A percentile compares a stretch with the other conserved stretches of the same genome.
Evolutionary conservation across 305 asterid species (phyloP).

Genomic region (Fraxinus nigra): DNA sequence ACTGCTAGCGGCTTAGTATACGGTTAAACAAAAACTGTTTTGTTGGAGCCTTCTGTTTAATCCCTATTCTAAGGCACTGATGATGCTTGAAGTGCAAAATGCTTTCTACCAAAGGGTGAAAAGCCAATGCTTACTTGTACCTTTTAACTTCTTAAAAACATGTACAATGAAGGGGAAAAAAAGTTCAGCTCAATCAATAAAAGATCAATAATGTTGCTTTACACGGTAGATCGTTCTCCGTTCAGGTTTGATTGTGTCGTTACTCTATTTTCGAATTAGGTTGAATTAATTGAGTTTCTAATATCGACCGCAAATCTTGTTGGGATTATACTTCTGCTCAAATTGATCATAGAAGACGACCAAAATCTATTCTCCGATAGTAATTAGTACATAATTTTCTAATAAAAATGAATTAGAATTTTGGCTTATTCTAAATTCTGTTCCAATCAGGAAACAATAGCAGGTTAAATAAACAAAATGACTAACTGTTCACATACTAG

Average conservation of each 20-base stretch:
- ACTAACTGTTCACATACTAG: background rate
- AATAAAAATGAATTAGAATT: background rate
- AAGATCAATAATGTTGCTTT: constrained; percentile 1
- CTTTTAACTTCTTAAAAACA: background rate
- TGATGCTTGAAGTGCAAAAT: background rate
- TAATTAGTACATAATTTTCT: background rate
- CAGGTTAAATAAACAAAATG: background rate
- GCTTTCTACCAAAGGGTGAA: constrained; percentile 31
- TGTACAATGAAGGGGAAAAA: constrained; percentile 24
- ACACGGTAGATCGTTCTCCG: background rate
- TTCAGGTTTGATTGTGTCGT: background rate
- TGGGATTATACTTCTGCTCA: background rate
- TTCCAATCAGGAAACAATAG: background rate
- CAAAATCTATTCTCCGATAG: background rate
- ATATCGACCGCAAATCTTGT: background rate
- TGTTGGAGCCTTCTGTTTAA: background rate
- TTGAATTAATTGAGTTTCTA: background rate
- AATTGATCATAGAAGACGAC: background rate
- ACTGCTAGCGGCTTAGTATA: background rate
- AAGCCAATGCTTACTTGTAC: constrained; percentile 15
- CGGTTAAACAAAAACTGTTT: background rate
- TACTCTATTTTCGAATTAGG: background rate
- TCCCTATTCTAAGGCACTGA: background rate
- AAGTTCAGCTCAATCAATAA: background rate
- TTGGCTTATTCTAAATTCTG: background rate